Percentiles rank a stretch among this genome's conserved stretches.
Evolutionary conservation across 495 filamentous ascomycete genomes (phyloP).

Genomic region (Alectoria sarmentosa): DNA sequence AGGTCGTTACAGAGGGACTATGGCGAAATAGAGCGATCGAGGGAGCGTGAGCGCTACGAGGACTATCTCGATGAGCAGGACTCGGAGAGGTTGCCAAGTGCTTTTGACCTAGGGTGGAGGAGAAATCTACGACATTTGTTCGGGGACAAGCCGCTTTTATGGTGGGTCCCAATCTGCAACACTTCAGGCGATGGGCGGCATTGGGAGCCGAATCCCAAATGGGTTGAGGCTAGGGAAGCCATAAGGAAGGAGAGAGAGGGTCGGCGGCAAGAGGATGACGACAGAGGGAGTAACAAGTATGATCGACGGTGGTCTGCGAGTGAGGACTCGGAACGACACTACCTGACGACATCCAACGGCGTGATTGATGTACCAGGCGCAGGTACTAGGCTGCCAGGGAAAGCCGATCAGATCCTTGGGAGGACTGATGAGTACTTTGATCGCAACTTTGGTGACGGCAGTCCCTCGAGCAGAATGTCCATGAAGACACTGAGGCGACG

Average conservation of each 20-base stretch:
- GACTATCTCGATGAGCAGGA: slow-evolving; percentile 85
- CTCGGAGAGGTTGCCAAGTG: slow-evolving; percentile 76
- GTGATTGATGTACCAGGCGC: slow-evolving; percentile 12
- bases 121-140: slow-evolving; percentile 81
- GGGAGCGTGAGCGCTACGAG: slow-evolving; percentile 69
- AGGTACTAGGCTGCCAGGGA: slow-evolving; percentile 8
- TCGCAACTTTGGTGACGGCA: slow-evolving; percentile 28
- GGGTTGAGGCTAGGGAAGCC: slow-evolving; percentile 58
- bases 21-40: slow-evolving; percentile 62
- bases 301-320: slow-evolving; percentile 23
- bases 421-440: slow-evolving; percentile 15
- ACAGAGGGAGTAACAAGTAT: slow-evolving; percentile 24
- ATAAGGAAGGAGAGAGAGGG: slow-evolving; percentile 51
- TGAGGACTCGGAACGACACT: slow-evolving; percentile 16
- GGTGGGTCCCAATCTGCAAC: slow-evolving; percentile 75
- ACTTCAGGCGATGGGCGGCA: slow-evolving; percentile 90
- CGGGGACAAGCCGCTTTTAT: slow-evolving; percentile 59
- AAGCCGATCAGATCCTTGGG: slow-evolving; percentile 16
- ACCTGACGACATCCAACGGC: slow-evolving; percentile 21
- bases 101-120: slow-evolving; percentile 80
- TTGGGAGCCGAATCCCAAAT: slow-evolving; percentile 77
- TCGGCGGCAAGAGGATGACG: slow-evolving; percentile 37
- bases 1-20: slow-evolving; percentile 53
- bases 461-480: slow-evolving; percentile 44
- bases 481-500: slow-evolving; percentile 46